Base-by-base conservation (phyloP, 2,329 filamentous ascomycete species). In the Tetracladium maxilliforme region DNA sequence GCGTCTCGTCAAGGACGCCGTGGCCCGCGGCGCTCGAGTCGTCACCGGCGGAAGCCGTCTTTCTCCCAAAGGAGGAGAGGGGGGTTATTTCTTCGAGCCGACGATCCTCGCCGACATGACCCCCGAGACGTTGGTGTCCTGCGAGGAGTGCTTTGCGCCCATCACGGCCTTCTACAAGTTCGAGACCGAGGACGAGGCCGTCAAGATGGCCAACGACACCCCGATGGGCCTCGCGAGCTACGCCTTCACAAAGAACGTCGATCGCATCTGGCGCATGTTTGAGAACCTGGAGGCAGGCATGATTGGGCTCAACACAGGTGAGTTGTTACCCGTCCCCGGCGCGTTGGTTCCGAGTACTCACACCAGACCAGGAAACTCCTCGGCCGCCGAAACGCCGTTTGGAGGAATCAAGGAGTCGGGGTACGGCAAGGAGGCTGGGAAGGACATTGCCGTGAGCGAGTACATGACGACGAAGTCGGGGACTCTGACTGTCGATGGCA, bases 361-460 rank as follows among this genome's bases (percentile, higher is more conserved):
- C 25, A 14, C 22, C 11, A n/a, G 22, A n/a, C 32, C 37, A 53
- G 68, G 67, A n/a, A 73, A 74, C 38, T 56, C 60, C 10, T 74
- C 69, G 2, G 70, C 71, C 3, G 70, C 70, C 0, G 71, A 77
- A 41, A 64, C 64, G 13, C 71, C 71, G 4, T 77, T 77, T 39
- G 71, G 71, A 11, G 71, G 71, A 4, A 72, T 75, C 39, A 76
- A 76, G 49, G 67, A 75, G 40, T 69, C 62, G 6, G 71, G 71
- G 1, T 76, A 76, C 41, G 71, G 71, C 13, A 76, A 77, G 44
- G 71, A 76, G 42, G 65, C 59, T 16, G 71, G 71, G 10, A 76
- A 72, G 45, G 68, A 74, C 33, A 68, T 76, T 24, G 70, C 70
- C 4, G 58, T 74, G 12, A 55, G 60, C 22, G 70, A 74, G 42